Percentiles rank a stretch among this genome's conserved stretches.
Conservation (phyloP, 306 rosid species). For the Prunus mongolica region DNA sequence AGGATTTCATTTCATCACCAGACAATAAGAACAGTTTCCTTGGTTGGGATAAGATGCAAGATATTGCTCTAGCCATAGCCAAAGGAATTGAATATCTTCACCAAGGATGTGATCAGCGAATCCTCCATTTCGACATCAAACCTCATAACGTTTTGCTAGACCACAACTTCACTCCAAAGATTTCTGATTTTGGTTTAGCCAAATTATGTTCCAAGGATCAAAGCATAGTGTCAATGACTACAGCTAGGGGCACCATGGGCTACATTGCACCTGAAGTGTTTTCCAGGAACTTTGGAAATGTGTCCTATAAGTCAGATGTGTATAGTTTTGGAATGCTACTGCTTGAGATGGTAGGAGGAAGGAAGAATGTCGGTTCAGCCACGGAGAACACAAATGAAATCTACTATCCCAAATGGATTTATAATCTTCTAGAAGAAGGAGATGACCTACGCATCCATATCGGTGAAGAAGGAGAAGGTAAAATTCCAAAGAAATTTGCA, state of each 20-base stretch:
- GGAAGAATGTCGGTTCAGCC: conserved; percentile 2
- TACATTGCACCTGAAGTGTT: conserved; percentile 42
- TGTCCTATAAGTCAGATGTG: conserved; percentile 23
- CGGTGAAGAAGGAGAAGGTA: not conserved
- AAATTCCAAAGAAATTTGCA: not conserved
- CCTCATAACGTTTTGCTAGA: conserved; percentile 36
- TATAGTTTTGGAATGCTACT: conserved; percentile 37
- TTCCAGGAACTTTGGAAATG: conserved; percentile 33
- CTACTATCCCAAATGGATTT: conserved; percentile 11
- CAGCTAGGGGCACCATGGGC: conserved; percentile 36
- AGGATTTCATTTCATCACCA: conserved; percentile 21
- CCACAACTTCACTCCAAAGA: conserved; percentile 21
- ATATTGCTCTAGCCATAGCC: conserved; percentile 34
- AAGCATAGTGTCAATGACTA: conserved; percentile 33
- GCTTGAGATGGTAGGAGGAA: conserved; percentile 38
- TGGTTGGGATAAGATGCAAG: conserved; percentile 33
- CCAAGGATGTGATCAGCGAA: conserved; percentile 29
- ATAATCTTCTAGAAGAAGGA: not conserved
- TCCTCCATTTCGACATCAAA: conserved; percentile 41
- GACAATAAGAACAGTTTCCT: conserved; percentile 8
- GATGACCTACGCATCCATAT: not conserved
- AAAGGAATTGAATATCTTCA: conserved; percentile 39
- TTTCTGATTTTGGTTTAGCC: conserved; percentile 36
- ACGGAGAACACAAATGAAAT: not conserved
- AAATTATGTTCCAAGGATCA: conserved; percentile 38